Base-by-base conservation (phyloP, 495 filamentous ascomycete genomes). In the Hypoxylon crocopeplum region DNA sequence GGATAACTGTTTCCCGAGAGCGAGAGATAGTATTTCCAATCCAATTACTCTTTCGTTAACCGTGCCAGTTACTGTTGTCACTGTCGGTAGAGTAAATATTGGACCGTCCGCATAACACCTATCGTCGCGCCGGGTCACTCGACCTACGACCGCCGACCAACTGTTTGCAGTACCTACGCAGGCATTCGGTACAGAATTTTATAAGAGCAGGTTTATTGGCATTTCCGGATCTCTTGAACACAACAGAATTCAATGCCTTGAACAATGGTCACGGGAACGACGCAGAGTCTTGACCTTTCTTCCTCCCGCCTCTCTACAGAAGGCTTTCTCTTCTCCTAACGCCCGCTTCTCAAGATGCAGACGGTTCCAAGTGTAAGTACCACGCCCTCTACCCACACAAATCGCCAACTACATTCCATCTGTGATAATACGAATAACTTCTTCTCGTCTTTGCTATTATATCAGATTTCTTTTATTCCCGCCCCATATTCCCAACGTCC, bases 281-380 rank as follows among this genome's bases (percentile, higher is more conserved):
- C 50, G 22, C 42, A 59, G 67, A 75, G 55, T 58, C 62, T 69
- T 68, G 59, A 69, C 65, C 71, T 50, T 69, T 69, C 69, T 67
- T 67, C 58, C 47, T 53, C 59, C 47, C 67, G 61, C 69, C 65
- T 73, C 70, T 59, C 54, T 50, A 64, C 59, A 57, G 60, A 62
- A 75, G 72, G 73, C 73, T 62, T 54, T 67, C 69, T 69, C 56
- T 72, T 69, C 66, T 72, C 67, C 66, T 74, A 70, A 70, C 64
- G 56, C 56, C 56, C 71, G 67, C 67, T 65, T 66, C 69, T 67
- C 66, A 79, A 67, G 64, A 86, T 86, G 84, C 83, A 85, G 78
- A 79, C 83, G 33, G 75, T 86, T 70, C 83, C 84, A 65, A 86
- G 81, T 76, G 84, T 86, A 79, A 83, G 84, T 84, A 12, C 5